Base-by-base conservation (phyloP, 148 eudicot genomes). In the Vaccinium darrowii region DNA sequence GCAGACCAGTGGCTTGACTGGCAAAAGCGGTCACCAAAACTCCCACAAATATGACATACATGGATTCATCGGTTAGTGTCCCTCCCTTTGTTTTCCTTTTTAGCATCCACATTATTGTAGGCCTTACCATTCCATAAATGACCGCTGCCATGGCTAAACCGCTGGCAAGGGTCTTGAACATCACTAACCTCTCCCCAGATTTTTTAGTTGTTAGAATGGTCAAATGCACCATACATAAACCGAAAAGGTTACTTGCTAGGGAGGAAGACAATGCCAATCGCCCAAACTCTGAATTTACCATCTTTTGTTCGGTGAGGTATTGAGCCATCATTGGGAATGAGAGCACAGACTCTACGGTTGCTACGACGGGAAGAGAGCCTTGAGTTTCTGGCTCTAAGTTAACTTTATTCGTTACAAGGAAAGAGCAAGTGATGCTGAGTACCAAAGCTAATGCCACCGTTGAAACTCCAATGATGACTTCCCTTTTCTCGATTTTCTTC, bases 281-380 rank as follows among this genome's bases (percentile, higher is more conserved):
- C 47, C 85, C 85, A 49, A 84, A 84, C 81, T 84, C 85, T 0
- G 85, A 76, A 50, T 84, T 84, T 23, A 47, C 39, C 73, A 84
- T 76, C 54, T 76, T 78, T 16, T 76, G 47, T 76, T 84, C 85
- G 9, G 79, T 47, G 21, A 84, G 81, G 52, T 58, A 84, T 57
- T 84, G 85, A 58, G 85, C 67, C 33, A 84, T 60, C 33, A 76
- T 78, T 23, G 85, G 85, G 85, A 84, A 84, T 1, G 85, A 76
- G 12, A 84, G 33, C 25, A 62, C 50, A 5, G 85, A 76, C 23
- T 65, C 56, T 21, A 50, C 7, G 12, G 39, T 60, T 56, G 81
- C 85, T n/a, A 60, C 75, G 0, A 54, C 30, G 0, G 69, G 54
- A n/a, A 84, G 81, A 43, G 85, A 84, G 15, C 13, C 5, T 8